Conservation (phyloP, 257 asterid genomes). For the Buddleja alternifolia region DNA sequence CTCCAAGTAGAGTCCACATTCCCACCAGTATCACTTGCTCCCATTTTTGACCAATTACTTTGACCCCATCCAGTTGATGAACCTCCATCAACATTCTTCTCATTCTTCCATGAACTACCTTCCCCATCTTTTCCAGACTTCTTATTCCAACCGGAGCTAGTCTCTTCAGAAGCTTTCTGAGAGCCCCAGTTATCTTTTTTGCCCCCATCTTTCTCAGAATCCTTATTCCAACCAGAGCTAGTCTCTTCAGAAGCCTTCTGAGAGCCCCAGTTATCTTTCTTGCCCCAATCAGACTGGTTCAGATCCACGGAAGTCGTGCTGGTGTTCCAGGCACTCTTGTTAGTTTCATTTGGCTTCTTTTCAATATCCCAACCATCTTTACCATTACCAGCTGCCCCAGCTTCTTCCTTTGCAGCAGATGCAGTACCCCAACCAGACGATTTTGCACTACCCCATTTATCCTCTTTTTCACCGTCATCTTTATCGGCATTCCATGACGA, state of each 20-base stretch:
- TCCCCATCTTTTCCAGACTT: conserved; percentile 30
- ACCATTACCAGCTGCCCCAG: conserved; percentile 37
- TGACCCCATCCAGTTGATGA: conserved; percentile 77
- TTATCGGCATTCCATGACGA: conserved; percentile 32
- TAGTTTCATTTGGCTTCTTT: conserved; percentile 30
- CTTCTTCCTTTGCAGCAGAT: conserved; percentile 35
- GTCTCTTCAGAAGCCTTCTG: conserved; percentile 41
- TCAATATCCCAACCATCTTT: conserved; percentile 42
- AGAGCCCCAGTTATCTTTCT: conserved; percentile 37
- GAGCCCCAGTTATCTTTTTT: conserved; percentile 38
- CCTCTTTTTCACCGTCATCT: conserved; percentile 31
- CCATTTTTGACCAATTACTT: conserved; percentile 58
- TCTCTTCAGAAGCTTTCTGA: conserved; percentile 40
- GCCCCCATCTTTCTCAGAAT: conserved; percentile 38
- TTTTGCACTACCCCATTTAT: conserved; percentile 29
- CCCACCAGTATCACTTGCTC: conserved; percentile 46
- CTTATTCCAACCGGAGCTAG: conserved; percentile 33
- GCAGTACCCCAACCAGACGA: conserved; percentile 53
- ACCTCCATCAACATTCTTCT: conserved; percentile 45
- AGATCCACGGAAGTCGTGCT: conserved; percentile 31
- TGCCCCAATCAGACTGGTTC: conserved; percentile 53
- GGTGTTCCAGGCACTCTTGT: conserved; percentile 41
- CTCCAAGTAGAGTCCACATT: conserved; percentile 61
- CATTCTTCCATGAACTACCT: conserved; percentile 40
- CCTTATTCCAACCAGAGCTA: conserved; percentile 32